These are phyloP conservation scores for Fusarium sp. DNA, from an alignment of 2,329 filamentous ascomycete genomes.

Conservation along the genomic window DNA sequence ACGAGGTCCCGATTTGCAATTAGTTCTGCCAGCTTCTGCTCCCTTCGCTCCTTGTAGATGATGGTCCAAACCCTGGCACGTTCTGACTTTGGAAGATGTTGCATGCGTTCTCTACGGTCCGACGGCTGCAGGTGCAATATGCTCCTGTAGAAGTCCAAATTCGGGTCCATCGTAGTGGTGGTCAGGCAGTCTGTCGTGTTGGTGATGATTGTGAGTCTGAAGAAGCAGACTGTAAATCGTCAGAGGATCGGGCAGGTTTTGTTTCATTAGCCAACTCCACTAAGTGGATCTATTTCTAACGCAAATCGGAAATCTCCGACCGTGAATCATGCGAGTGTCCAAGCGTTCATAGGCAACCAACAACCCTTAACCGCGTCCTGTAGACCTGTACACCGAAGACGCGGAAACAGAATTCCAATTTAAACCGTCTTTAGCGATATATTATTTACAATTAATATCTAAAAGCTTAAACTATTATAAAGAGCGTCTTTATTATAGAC, in stretches of 20 bases:
- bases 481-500: no score
- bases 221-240: background rate
- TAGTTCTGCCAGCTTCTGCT: background rate
- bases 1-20: slow-evolving; percentile 20
- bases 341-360: background rate
- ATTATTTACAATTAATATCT: no score
- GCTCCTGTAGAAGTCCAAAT: background rate
- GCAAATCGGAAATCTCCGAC: background rate
- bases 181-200: background rate
- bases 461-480: no score
- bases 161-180: background rate
- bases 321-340: background rate
- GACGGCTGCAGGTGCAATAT: background rate
- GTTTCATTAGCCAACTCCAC: background rate
- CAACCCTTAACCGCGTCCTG: background rate
- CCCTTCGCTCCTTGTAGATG: background rate
- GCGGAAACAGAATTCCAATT: background rate
- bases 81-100: background rate
- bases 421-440: no score
- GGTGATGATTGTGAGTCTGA: background rate
- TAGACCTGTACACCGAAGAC: background rate
- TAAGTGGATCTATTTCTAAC: background rate
- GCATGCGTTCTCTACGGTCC: background rate
- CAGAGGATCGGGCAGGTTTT: background rate
- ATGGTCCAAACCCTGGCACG: background rate